Evolutionary conservation across 495 filamentous ascomycete species (phyloP), one percentile per base, ranked within the genome.

Genomic region (Lentithecium fluviatile): DNA sequence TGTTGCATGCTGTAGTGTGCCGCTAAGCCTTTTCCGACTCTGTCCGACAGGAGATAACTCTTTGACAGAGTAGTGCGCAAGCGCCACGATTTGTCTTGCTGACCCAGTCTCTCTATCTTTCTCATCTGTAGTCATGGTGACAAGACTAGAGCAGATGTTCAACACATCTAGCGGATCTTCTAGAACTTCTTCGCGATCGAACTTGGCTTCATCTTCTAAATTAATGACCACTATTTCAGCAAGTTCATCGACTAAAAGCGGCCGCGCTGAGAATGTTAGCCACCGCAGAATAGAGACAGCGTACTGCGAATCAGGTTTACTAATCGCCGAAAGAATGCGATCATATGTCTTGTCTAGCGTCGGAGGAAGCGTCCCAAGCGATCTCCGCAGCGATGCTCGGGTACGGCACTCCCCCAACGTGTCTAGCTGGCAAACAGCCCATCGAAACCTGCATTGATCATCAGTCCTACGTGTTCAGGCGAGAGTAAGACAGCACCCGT

Each of bases 351-450:
- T 32, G 29, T 32, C 29, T 10, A 32, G 29, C 29, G 29, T 32
- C 29, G 29, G 37, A 1, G 67, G 67, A n/a, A 70, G 60, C 12
- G 19, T 26, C 65, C 12, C 25, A 7, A 70, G 42, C n/a, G 60
- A 23, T 49, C 51, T 65, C 36, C 60, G 59, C 2, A 70, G 43
- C 26, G 6, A 38, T 37, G 25, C 15, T 20, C 42, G 56, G 24
- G 3, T 58, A 21, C 53, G 23, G 26, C 67, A 68, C 20, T 56
- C 50, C 49, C 46, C 42, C 23, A 70, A 62, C 17, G 56, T 24
- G 40, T 68, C 67, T 24, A 70, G 45, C 57, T 70, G 67, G 37
- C 67, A 70, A 20, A 23, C 50, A 56, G 49, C 65, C 67, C 67
- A 70, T 36, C 65, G 67, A 53, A 70, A 68, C 67, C 67, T 70